Conservation (phyloP, 371 early-diverging fungal species). For the Syncephalastrum sp. region DNA sequence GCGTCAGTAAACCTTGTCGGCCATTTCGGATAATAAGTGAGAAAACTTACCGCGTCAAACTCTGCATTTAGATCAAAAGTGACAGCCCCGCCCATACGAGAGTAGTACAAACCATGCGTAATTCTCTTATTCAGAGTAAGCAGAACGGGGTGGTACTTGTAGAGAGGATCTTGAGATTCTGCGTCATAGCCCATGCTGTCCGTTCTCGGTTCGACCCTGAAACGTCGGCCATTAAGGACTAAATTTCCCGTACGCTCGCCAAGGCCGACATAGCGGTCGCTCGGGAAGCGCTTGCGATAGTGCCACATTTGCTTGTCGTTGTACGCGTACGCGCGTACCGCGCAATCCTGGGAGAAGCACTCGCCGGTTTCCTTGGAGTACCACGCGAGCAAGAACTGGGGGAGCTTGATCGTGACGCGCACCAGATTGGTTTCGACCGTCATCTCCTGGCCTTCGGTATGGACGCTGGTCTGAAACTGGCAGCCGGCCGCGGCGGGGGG, state of each 20-base stretch:
- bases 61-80: conserved; percentile 51
- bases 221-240: conserved; percentile 45
- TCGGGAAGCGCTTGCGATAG: conserved; percentile 24
- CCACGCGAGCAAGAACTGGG: conserved; percentile 21
- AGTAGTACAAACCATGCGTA: conserved; percentile 59
- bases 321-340: conserved; percentile 50
- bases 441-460: not conserved
- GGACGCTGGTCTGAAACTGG: no score
- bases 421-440: conserved; percentile 17
- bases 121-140: no score
- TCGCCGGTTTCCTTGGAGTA: conserved; percentile 12
- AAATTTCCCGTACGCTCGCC: conserved; percentile 56
- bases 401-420: conserved; percentile 18
- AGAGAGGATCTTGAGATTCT: conserved; percentile 55
- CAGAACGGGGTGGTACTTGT: conserved; percentile 51
- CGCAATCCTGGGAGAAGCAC: conserved; percentile 55
- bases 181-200: conserved; percentile 64
- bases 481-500: not conserved
- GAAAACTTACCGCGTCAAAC: conserved; percentile 35
- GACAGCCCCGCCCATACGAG: conserved; percentile 18
- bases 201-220: conserved; percentile 42
- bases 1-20: no score
- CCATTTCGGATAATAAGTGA: not conserved
- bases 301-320: conserved; percentile 35
- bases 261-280: conserved; percentile 46